Percentiles rank a stretch among this genome's conserved stretches.
phyloP scores from a whole-genome alignment of 192 early-diverging fungal species.

The Chytriomyces hyalinus region DNA sequence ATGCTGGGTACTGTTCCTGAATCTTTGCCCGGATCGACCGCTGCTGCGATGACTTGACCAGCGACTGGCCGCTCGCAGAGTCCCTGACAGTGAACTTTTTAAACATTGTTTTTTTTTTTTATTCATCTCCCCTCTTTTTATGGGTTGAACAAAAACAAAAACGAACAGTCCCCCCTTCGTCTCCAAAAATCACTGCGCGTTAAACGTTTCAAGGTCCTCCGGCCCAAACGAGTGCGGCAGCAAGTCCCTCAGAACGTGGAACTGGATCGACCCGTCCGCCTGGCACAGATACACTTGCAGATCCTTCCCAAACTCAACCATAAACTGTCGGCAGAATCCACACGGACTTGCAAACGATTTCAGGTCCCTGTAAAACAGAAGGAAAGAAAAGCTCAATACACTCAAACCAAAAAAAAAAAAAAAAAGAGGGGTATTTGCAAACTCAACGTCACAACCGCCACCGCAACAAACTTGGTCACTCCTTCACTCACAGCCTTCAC shows the following conservation, averaged over 20 bases:
- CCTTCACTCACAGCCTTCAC: slow-evolving; percentile 89
- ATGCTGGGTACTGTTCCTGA: slow-evolving; percentile 81
- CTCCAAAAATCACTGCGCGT: too few relatives aligned
- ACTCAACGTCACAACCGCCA: slow-evolving; percentile 77
- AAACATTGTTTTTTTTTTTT: slow-evolving; percentile 55
- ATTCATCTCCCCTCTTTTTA: too few relatives aligned
- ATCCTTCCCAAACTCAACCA: slow-evolving; percentile 78
- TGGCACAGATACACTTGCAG: slow-evolving; percentile 64
- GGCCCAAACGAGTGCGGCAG: slow-evolving; percentile 77
- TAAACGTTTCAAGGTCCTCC: slow-evolving; percentile 54
- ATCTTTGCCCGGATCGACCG: slow-evolving; percentile 84
- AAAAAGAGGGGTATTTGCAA: not conserved
- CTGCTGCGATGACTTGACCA: slow-evolving; percentile 89
- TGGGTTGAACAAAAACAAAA: too few relatives aligned
- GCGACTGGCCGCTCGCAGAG: slow-evolving; percentile 82
- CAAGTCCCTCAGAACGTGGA: slow-evolving; percentile 59
- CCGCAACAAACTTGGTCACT: slow-evolving; percentile 70
- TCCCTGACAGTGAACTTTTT: slow-evolving; percentile 80
- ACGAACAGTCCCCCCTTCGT: too few relatives aligned
- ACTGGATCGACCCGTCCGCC: slow-evolving; percentile 54
- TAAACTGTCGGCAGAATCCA: slow-evolving; percentile 78
- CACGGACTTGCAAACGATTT: slow-evolving; percentile 65
- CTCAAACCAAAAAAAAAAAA: not conserved
- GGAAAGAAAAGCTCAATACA: not conserved
- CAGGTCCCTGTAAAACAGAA: slow-evolving; percentile 50